Conservation (phyloP, 495 filamentous ascomycete genomes). For the Tuber calosporum region DNA sequence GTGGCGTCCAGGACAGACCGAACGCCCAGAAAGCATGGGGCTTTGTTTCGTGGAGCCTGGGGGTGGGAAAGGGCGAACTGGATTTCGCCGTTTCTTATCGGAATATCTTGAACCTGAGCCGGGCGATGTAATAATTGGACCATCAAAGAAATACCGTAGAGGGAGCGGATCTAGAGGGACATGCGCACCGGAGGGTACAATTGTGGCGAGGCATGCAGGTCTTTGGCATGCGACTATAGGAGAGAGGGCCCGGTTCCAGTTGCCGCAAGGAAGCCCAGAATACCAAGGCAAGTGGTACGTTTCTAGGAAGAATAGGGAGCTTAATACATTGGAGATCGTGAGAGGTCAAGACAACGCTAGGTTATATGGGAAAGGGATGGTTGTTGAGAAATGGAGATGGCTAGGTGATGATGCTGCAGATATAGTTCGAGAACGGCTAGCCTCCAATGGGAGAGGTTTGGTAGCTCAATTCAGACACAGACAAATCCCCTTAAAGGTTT, state of each 20-base stretch:
- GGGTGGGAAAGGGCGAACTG: slow-evolving; percentile 26
- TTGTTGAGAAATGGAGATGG: slow-evolving; percentile 37
- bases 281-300: slow-evolving; percentile 39
- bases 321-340: slow-evolving; percentile 37
- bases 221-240: slow-evolving; percentile 41
- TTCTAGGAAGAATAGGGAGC: slow-evolving; percentile 30
- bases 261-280: slow-evolving; percentile 33
- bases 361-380: slow-evolving; percentile 37
- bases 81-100: slow-evolving; percentile 36
- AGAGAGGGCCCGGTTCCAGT: slow-evolving; percentile 32
- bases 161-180: background rate
- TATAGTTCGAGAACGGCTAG: slow-evolving; percentile 12
- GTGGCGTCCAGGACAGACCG: slow-evolving; percentile 32
- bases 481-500: slow-evolving; percentile 32
- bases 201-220: slow-evolving; percentile 33
- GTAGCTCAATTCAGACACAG: slow-evolving; percentile 39
- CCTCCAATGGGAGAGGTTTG: slow-evolving; percentile 16
- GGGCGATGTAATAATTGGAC: slow-evolving; percentile 34
- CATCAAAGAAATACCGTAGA: slow-evolving; percentile 16
- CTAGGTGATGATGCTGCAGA: slow-evolving; percentile 34
- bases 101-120: slow-evolving; percentile 38
- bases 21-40: slow-evolving; percentile 38
- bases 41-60: slow-evolving; percentile 39
- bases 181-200: slow-evolving; percentile 19
- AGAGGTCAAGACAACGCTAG: slow-evolving; percentile 36